A percentile compares a stretch with the other conserved stretches of the same genome.
Evolutionary conservation across 352 stramenopile genomes (phyloP).

Genomic region (Aphanomyces stellatus): DNA sequence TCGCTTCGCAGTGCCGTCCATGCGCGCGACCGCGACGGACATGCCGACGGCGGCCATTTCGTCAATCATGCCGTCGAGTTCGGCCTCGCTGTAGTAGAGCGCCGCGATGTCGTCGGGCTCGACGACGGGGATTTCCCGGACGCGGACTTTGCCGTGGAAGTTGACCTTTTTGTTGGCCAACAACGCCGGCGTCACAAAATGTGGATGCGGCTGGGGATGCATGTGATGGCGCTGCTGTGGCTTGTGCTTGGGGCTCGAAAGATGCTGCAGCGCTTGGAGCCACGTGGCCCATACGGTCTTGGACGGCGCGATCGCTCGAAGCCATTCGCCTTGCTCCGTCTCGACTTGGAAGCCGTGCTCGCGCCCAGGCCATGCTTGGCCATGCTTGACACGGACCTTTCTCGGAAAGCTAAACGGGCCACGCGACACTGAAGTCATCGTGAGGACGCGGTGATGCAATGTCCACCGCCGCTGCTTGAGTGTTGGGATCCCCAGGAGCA

Average conservation of each 20-base stretch:
- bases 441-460: neutral
- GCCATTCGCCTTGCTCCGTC: neutral
- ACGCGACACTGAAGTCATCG: neutral
- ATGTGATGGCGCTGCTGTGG: no score
- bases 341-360: neutral
- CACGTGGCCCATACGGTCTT: conserved; percentile 6
- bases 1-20: no score
- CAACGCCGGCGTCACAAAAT: neutral
- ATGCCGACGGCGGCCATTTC: no score
- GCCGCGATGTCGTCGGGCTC: neutral
- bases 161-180: neutral
- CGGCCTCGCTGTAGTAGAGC: neutral
- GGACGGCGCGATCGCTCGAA: neutral
- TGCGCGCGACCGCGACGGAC: no score
- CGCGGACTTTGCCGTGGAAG: conserved; percentile 3
- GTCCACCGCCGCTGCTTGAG: neutral
- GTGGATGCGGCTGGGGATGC: neutral
- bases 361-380: neutral
- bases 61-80: neutral
- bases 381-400: neutral
- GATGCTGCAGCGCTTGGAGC: neutral
- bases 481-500: neutral
- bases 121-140: neutral
- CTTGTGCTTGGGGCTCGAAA: no score
- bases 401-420: neutral